A percentile compares a stretch with the other conserved stretches of the same genome.
Evolutionary conservation across 805 yeast genomes (phyloP).

Genomic region (Huiozyma naganishii): DNA sequence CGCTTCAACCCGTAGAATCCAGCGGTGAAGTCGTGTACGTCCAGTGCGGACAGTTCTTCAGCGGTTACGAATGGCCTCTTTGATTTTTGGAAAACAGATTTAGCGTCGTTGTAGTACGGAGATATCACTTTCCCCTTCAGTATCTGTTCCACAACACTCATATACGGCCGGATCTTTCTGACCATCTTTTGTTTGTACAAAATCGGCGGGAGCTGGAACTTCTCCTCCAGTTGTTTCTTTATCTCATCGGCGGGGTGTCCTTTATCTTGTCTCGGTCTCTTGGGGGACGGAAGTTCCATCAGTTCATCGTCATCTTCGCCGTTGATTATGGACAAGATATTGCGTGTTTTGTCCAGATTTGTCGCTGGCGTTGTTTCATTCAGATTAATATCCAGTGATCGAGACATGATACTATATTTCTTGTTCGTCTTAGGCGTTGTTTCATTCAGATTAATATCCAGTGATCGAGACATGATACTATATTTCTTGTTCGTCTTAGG

Average conservation of each 20-base stretch:
- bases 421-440: not conserved
- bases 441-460: not conserved
- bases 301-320: not conserved
- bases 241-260: not conserved
- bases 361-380: not conserved
- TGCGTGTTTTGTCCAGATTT: not conserved
- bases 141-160: conserved; percentile 29
- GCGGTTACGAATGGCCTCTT: conserved; percentile 35
- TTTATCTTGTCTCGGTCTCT: not conserved
- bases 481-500: too few species aligned
- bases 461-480: too few species aligned
- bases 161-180: conserved; percentile 22
- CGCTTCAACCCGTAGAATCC: conserved; percentile 56
- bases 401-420: too few species aligned
- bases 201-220: conserved; percentile 14
- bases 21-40: conserved; percentile 37
- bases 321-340: not conserved
- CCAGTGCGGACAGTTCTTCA: conserved; percentile 36
- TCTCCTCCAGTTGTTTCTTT: not conserved
- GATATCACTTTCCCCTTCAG: conserved; percentile 38
- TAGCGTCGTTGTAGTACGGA: conserved; percentile 41
- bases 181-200: conserved; percentile 25
- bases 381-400: too few species aligned
- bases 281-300: not conserved
- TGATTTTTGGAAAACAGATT: conserved; percentile 30